Base-by-base conservation (phyloP, 2,329 filamentous ascomycete species). In the Ceratocystis huliohia region DNA sequence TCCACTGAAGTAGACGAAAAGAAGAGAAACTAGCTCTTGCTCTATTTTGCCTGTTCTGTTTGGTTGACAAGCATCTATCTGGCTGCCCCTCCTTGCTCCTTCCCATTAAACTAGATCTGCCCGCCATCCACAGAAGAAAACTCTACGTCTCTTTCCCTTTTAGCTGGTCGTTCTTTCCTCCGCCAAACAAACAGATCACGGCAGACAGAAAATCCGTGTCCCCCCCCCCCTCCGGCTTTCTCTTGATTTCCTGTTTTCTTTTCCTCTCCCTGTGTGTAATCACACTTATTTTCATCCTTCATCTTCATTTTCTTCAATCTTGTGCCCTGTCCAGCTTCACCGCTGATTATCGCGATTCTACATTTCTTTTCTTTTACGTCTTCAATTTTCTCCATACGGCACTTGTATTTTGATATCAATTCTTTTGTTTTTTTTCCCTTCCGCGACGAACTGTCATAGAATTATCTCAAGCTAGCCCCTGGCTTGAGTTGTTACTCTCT, bases 381-480 rank as follows among this genome's bases (percentile, higher is more conserved):
- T 44, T 57, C 25, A 20, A 10, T 50, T 61, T 53, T 41, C 22
- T 22, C 48, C 48, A 45, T 59, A 15, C 50, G 30, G 22, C 48
- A 30, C 63, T 48, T 45, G 66, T 65, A 65, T 64, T 53, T 53
- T 59, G 59, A 62, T 64, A 63, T 50, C 50, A 63, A 37, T 25
- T 8, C 62, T 22, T 62, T 61, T 56, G 56, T 57, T 37, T 53
- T 53, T 67, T 37, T 28, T 64, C 20, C 64, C 66, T 63, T 64
- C 28, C 63, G 50, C 50, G 50, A 56, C 50, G 22, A 25, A 28
- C 22, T 45, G n/a, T 61, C 65, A 69, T 65, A 59, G 65, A 68
- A 45, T 61, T 64, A 61, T 57, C 44, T 22, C 46, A 48, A 22
- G 46, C 46, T 48, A 15, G 17, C 15, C 46, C 20, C 46, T 48